These are phyloP conservation scores for Fusarium penzigii DNA, from an alignment of 2,329 filamentous ascomycete species.

Conservation along the genomic window DNA sequence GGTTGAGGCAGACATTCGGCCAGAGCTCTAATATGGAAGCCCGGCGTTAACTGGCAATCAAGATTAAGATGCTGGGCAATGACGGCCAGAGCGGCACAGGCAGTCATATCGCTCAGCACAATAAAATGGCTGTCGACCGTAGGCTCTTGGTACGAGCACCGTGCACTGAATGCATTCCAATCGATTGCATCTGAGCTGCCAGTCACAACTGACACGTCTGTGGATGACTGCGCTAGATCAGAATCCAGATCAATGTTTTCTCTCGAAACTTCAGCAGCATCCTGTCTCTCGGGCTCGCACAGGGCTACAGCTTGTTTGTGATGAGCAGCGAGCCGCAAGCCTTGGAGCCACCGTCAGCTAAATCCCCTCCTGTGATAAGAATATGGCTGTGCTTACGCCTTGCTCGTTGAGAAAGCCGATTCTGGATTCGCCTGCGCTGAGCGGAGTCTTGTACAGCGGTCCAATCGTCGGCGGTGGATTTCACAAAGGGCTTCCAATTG, in stretches of 20 bases:
- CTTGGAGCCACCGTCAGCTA: neutral
- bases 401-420: constrained; percentile 17
- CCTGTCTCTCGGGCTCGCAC: neutral
- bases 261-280: neutral
- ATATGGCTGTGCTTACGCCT: constrained; percentile 7
- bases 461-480: constrained; percentile 12
- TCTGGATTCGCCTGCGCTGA: constrained; percentile 19
- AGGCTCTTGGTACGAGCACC: neutral
- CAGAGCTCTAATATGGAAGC: neutral
- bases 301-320: neutral
- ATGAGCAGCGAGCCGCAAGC: neutral
- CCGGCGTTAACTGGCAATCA: neutral
- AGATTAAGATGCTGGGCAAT: neutral
- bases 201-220: neutral
- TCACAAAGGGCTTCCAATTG: neutral
- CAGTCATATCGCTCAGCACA: neutral
- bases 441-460: constrained; percentile 7
- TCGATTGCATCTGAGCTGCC: neutral
- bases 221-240: neutral
- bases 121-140: constrained; percentile 2
- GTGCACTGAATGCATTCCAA: neutral
- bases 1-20: neutral
- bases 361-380: neutral
- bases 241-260: neutral
- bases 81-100: neutral